Evolutionary conservation across 2,329 filamentous ascomycete genomes (phyloP).

Genomic region (Xylaria sp.): DNA sequence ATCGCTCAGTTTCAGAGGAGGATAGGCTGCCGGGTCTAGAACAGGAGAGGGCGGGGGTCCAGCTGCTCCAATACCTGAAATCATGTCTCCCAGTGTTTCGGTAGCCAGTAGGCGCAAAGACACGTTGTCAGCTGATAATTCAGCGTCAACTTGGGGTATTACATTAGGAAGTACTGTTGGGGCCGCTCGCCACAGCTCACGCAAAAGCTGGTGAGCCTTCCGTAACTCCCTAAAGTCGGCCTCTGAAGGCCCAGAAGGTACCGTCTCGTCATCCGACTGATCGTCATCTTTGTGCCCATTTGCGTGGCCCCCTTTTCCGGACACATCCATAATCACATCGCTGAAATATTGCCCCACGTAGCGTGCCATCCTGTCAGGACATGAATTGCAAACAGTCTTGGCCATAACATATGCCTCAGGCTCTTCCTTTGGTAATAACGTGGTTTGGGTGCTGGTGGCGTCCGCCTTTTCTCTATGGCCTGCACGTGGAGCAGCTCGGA

Average conservation of each 20-base stretch:
- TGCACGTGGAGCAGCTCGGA: constrained; percentile 79
- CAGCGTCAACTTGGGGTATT: constrained; percentile 89
- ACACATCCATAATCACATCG: constrained; percentile 91
- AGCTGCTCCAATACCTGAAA: constrained; percentile 89
- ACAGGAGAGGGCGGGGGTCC: constrained; percentile 75
- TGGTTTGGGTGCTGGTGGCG: constrained; percentile 78
- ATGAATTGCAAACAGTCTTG: constrained; percentile 88
- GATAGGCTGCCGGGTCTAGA: constrained; percentile 84
- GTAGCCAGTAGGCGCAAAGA: constrained; percentile 86
- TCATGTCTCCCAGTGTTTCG: constrained; percentile 93
- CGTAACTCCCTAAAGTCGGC: constrained; percentile 85
- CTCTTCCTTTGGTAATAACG: constrained; percentile 82
- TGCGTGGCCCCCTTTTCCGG: constrained; percentile 59
- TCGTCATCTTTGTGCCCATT: constrained; percentile 65
- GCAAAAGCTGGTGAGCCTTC: constrained; percentile 87
- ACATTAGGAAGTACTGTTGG: constrained; percentile 90
- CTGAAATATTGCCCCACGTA: constrained; percentile 97
- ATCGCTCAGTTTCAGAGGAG: constrained; percentile 70
- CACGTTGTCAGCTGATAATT: constrained; percentile 87
- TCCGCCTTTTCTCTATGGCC: constrained; percentile 64
- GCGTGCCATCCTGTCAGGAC: constrained; percentile 91
- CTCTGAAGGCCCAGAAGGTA: constrained; percentile 69
- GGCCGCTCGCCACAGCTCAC: constrained; percentile 92
- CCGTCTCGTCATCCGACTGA: constrained; percentile 68
- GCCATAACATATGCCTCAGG: constrained; percentile 96